Conservation (phyloP, 2,329 filamentous ascomycete species). For the Chaetomiaceae sp. region DNA sequence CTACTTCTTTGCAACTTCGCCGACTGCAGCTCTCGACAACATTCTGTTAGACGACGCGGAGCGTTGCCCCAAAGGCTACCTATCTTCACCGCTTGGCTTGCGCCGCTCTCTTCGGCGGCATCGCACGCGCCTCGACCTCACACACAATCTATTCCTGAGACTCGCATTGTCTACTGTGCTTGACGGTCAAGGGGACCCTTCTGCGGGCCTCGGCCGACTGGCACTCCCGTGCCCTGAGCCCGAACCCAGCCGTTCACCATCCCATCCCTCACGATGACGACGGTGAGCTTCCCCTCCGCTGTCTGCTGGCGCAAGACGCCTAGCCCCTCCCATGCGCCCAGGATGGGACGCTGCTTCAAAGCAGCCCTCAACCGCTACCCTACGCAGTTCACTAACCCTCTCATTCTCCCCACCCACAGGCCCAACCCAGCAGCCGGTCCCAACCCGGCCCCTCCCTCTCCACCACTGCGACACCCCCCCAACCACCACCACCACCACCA, state of each 20-base stretch:
- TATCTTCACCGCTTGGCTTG: not conserved
- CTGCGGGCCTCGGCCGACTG: not conserved
- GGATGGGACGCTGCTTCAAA: too few relatives aligned
- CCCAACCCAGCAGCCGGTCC: slow-evolving; percentile 1
- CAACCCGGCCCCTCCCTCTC: not conserved
- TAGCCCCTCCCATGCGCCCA: too few relatives aligned
- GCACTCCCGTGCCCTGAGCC: not conserved
- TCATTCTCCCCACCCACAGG: not conserved
- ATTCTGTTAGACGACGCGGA: not conserved
- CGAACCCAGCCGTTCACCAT: not conserved
- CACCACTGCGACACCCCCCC: slow-evolving; percentile 6
- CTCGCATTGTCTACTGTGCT: not conserved
- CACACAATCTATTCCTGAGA: slow-evolving; percentile 4
- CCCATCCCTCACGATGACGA: slow-evolving; percentile 17
- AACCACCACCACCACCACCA: slow-evolving; percentile 19
- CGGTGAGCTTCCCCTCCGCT: too few relatives aligned
- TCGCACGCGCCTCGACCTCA: not conserved
- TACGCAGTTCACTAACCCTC: too few relatives aligned
- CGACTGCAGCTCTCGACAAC: not conserved
- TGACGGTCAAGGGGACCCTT: not conserved
- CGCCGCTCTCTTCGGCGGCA: not conserved
- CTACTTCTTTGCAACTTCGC: not conserved
- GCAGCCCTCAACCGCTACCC: too few relatives aligned
- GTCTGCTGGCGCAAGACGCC: too few relatives aligned
- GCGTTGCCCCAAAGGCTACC: too few relatives aligned